Base-by-base conservation (phyloP, 768 basidiomycete genomes). In the Leccinum subtestaceum region DNA sequence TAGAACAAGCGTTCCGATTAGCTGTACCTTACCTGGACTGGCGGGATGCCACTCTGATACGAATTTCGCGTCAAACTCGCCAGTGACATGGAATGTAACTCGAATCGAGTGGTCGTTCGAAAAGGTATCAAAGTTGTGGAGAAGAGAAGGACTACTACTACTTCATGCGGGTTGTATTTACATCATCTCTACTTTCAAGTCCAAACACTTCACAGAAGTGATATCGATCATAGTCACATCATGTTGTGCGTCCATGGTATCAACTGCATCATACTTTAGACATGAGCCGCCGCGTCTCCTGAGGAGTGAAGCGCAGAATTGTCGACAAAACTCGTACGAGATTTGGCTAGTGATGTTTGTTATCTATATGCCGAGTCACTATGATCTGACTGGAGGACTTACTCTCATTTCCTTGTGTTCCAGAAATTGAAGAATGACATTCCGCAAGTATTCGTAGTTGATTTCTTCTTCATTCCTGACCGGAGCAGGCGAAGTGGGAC, bases 401-500 rank as follows among this genome's bases (percentile, higher is more conserved):
- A 95, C 95, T 76, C 97, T 82, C 95, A 98, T 98, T 73, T 98
- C 95, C 71, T 96, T 95, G 76, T 98, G 92, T 71, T 99, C 97
- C 52, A 99, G 79, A 77, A 99, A 99, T 72, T 98, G 97, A 49
- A 99, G 73, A 57, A 98, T 93, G 32, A 98, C 91, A 72, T 98
- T 98, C 58, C 97, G 82, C 49, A 99, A 74, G 74, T 99, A 99
- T 75, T 98, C 97, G 8, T 96, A 77, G 68, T 96, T 98, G 56
- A 98, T 84, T 61, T 96, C 96, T 69, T 96, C 95, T 47, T 98
- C 95, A 11, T 82, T 83, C 56, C 77, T 81, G 10, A 63, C 63
- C 11, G 31, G 53, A 32, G 71, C 63, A 2, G 70, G 68, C n/a
- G 72, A 68, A 13, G 77, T 72, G 29, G 63, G 55, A 31, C 75